Evolutionary conservation across 1,284 basidiomycete species (phyloP).

Genomic region (Malassezia slooffiae): DNA sequence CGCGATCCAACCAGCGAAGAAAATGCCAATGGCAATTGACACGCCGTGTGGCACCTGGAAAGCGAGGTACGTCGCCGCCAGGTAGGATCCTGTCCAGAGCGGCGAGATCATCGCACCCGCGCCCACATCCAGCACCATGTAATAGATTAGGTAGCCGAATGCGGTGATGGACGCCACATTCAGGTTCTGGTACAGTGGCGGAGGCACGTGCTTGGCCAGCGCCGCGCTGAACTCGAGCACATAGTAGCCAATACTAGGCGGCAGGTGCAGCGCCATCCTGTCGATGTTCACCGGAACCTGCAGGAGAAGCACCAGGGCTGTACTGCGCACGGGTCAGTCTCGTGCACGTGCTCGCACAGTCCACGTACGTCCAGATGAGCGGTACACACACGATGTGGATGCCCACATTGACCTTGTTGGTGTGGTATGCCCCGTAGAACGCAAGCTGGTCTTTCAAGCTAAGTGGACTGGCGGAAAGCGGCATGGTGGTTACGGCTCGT

Average conservation of each 20-base stretch:
- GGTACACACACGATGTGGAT: constrained; percentile 39
- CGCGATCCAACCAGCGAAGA: constrained; percentile 26
- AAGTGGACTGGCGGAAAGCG: constrained; percentile 26
- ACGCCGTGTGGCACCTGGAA: constrained; percentile 17
- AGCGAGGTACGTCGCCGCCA: constrained; percentile 16
- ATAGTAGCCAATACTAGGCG: neutral
- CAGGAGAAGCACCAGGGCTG: neutral
- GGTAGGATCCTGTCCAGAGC: constrained; percentile 19
- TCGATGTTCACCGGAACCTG: neutral
- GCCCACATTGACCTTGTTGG: constrained; percentile 30
- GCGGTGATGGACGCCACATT: constrained; percentile 4
- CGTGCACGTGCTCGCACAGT: neutral
- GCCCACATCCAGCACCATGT: constrained; percentile 23
- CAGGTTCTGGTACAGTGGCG: constrained; percentile 4
- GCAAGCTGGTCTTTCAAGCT: constrained; percentile 29
- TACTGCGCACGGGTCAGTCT: neutral
- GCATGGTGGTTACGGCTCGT: constrained; percentile 35
- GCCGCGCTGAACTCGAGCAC: neutral
- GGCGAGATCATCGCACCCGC: constrained; percentile 26
- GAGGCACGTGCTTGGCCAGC: neutral
- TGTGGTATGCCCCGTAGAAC: constrained; percentile 40
- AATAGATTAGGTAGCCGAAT: constrained; percentile 26
- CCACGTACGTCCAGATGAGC: constrained; percentile 26
- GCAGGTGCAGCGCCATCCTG: neutral
- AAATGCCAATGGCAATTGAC: constrained; percentile 18